A percentile compares a stretch with the other conserved stretches of the same genome.
phyloP scores from a whole-genome alignment of 129 eudicot species.

The sunflower (Helianthus annuus) region HanXRQr2.0-SUNRISE NC_035444.2:65648017-65648516 shows the following conservation, averaged over 20 bases:
- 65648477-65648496: not conserved
- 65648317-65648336: conserved; percentile 40
- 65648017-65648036: conserved; percentile 93
- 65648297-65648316: conserved; percentile 98
- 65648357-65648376: not conserved
- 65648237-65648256: conserved; percentile 71
- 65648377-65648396: not conserved
- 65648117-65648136: conserved; percentile 72
- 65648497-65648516: not conserved
- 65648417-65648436: not conserved
- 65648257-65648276: conserved; percentile 97
- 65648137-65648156: conserved; percentile 78
- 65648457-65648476: conserved; percentile 8
- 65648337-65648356: conserved; percentile 8
- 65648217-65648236: not conserved
- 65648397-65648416: not conserved
- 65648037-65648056: conserved; percentile 79
- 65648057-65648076: conserved; percentile 84
- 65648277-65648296: conserved; percentile 85
- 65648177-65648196: conserved; percentile 26
- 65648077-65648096: conserved; percentile 82
- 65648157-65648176: conserved; percentile 71
- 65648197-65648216: not conserved
- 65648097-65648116: conserved; percentile 93
- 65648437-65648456: not conserved